Evolutionary conservation across 2,329 filamentous ascomycete genomes (phyloP).

Genomic region (Neophaeococcomyces mojaviensis): DNA sequence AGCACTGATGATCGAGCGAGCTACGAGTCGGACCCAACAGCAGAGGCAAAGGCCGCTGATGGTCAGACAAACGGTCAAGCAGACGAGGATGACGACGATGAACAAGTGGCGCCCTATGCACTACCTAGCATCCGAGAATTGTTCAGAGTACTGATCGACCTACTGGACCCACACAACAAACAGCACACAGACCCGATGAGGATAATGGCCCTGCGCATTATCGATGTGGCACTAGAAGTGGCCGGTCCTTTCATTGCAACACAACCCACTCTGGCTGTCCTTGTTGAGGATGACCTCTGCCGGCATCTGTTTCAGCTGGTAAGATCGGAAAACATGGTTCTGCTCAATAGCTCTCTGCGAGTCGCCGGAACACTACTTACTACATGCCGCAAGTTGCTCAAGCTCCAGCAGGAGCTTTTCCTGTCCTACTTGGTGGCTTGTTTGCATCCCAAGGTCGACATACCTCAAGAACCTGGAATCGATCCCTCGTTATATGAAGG

Average conservation of each 20-base stretch:
- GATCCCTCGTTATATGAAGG: conserved; percentile 87
- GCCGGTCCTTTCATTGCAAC: conserved; percentile 90
- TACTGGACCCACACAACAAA: conserved; percentile 85
- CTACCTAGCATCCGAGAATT: conserved; percentile 89
- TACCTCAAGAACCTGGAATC: conserved; percentile 82
- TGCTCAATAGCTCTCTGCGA: conserved; percentile 84
- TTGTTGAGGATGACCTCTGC: conserved; percentile 90
- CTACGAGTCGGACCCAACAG: background rate
- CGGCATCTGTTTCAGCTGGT: conserved; percentile 94
- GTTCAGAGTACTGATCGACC: conserved; percentile 85
- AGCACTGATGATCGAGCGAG: conserved; percentile 16
- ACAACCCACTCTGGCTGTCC: conserved; percentile 75
- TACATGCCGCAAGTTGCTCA: conserved; percentile 82
- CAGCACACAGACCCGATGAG: conserved; percentile 92
- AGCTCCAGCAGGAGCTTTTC: conserved; percentile 93
- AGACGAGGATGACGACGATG: conserved; percentile 36
- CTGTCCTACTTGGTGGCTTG: conserved; percentile 90
- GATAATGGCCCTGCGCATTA: conserved; percentile 93
- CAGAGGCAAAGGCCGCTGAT: conserved; percentile 13
- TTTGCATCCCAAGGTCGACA: conserved; percentile 86
- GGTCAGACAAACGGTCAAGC: conserved; percentile 19
- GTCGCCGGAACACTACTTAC: conserved; percentile 86
- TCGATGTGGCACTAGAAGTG: conserved; percentile 94
- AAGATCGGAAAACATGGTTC: conserved; percentile 89
- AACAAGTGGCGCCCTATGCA: conserved; percentile 76